A percentile compares a stretch with the other conserved stretches of the same genome.
phyloP scores from a whole-genome alignment of 2,329 filamentous ascomycete species.

The Apiospora kogelbergensis region DNA sequence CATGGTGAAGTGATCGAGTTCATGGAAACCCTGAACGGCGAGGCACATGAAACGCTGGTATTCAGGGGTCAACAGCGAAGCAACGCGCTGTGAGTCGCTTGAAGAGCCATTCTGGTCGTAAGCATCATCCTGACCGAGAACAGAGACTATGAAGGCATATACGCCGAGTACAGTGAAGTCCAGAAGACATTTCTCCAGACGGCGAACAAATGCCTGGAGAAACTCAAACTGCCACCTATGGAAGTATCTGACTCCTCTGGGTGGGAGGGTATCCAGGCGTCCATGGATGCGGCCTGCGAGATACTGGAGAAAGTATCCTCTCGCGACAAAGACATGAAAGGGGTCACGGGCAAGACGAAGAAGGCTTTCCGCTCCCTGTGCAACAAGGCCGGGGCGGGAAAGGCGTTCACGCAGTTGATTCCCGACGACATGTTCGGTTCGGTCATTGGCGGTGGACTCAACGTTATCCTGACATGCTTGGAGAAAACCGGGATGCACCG shows the following conservation, averaged over 20 bases:
- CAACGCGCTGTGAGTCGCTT: background rate
- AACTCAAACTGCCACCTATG: background rate
- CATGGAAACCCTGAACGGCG: background rate
- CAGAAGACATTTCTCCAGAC: background rate
- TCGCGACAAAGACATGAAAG: background rate
- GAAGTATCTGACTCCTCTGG: background rate
- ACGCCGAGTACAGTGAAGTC: background rate
- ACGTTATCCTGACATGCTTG: conserved; percentile 14
- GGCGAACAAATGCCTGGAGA: background rate
- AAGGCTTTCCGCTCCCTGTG: conserved; percentile 14
- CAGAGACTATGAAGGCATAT: background rate
- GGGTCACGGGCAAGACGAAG: conserved; percentile 1
- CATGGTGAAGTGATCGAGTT: background rate
- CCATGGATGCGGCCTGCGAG: background rate
- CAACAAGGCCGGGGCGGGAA: conserved; percentile 13
- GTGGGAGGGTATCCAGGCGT: background rate
- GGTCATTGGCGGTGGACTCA: conserved; percentile 16
- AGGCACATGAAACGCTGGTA: background rate
- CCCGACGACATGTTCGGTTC: conserved; percentile 15
- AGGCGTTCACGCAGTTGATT: conserved; percentile 12
- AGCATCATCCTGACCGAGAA: background rate
- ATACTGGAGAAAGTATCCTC: background rate
- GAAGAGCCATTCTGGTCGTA: no score
- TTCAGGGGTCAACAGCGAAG: background rate
- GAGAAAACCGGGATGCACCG: conserved; percentile 13